Base-by-base conservation (phyloP, 2,329 filamentous ascomycete genomes). In the Cadophora gregata region DNA sequence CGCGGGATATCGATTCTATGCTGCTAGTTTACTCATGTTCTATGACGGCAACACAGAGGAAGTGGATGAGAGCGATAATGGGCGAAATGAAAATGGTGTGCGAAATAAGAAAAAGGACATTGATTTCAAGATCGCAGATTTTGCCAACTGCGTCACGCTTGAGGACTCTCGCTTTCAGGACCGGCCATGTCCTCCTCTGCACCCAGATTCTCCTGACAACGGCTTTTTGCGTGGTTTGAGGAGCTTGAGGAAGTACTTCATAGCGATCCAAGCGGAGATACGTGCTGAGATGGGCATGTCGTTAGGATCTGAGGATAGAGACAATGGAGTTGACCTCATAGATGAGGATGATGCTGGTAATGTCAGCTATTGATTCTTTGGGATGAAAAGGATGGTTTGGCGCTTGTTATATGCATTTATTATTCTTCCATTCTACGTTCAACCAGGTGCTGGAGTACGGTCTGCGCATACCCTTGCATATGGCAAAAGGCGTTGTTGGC, bases 101-200 rank as follows among this genome's bases (percentile, higher is more conserved):
- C 65, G 73, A 59, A 70, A 59, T 14, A 69, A 63, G 12, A 63
- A 68, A 67, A 81, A 83, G 56, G 85, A 89, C 71, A 94, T 97
- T 76, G 92, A 97, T 78, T 89, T 99, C 80, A 97, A 97, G 80
- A 96, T 99, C 78, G 95, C 97, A 65, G 96, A 99, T 79, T 99
- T 99, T 81, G 96, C 96, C 70, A 99, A 99, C 78, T 97, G 95
- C 75, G 90, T 98, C 42, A 98, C 94, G 1, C 92, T 93, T 4
- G 91, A 96, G 71, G 93, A 97, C 74, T 80, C 88, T 67, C 80
- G 83, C 1, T 80, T 83, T 21, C 79, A 81, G 61, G 83, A 85
- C 69, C 85, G 84, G 74, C 81, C 85, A 4, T 97, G 95, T 73
- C 96, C 96, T 16, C 96, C 96, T 4, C 85, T 88, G 67, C 88